phyloP scores from a whole-genome alignment of 208 protist species.

The Endotrypanum monterogeii region DNA sequence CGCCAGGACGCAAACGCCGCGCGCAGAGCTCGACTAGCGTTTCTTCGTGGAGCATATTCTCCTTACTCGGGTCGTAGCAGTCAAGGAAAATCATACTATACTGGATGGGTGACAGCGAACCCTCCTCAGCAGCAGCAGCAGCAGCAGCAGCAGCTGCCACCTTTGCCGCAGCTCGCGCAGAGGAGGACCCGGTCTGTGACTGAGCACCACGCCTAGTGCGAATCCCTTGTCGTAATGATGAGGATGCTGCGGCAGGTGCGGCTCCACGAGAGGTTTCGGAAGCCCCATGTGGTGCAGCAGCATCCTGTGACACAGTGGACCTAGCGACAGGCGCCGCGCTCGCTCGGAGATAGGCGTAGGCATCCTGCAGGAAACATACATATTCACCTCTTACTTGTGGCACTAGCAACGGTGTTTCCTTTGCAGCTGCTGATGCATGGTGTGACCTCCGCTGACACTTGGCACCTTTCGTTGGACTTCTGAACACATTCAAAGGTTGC shows the following conservation, averaged over 20 bases:
- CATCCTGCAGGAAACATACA: slow-evolving; percentile 40
- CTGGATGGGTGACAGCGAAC: neutral
- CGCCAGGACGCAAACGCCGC: slow-evolving; percentile 51
- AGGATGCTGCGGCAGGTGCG: neutral
- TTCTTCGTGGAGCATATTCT: slow-evolving; percentile 74
- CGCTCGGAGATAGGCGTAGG: slow-evolving; percentile 39
- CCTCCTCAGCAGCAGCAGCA: too few species aligned
- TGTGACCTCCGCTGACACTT: neutral
- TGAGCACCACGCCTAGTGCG: neutral
- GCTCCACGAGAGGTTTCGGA: neutral
- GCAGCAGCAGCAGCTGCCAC: slow-evolving; percentile 1
- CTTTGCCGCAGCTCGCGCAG: neutral
- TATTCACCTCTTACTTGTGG: neutral
- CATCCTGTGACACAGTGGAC: neutral
- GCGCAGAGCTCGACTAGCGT: slow-evolving; percentile 57
- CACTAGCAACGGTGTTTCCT: neutral
- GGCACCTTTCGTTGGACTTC: neutral
- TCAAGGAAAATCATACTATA: slow-evolving; percentile 84
- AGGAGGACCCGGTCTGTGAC: neutral
- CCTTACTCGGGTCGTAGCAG: slow-evolving; percentile 78
- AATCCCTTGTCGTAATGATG: neutral
- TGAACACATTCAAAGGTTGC: neutral
- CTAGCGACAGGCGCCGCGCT: neutral
- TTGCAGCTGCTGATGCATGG: neutral
- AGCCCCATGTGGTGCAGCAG: neutral